phyloP scores from a whole-genome alignment of 2,329 filamentous ascomycete genomes.

The Penicillium oxalicum region DNA sequence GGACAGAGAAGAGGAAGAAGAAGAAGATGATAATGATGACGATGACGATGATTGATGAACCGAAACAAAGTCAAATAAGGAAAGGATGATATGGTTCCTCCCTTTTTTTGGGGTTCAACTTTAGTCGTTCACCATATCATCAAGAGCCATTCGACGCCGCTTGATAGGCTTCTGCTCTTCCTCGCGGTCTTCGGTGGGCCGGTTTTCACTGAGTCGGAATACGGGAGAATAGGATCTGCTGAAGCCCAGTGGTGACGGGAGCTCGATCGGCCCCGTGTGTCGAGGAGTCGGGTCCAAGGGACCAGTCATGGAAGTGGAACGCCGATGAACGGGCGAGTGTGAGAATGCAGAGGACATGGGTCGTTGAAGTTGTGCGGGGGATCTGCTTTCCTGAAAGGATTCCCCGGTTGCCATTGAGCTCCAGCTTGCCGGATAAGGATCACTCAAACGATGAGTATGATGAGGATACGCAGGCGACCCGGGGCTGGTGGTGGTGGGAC shows the following conservation, averaged over 20 bases:
- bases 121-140: conserved; percentile 38
- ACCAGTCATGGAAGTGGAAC: conserved; percentile 18
- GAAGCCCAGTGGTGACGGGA: conserved; percentile 15
- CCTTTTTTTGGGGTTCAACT: not conserved
- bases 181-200: conserved; percentile 15
- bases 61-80: too few species aligned
- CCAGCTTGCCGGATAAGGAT: conserved; percentile 29
- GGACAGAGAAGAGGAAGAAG: too few species aligned
- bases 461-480: conserved; percentile 16
- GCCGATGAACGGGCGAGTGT: conserved; percentile 22
- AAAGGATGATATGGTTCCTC: too few species aligned
- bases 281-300: conserved; percentile 20
- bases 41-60: too few species aligned
- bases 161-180: conserved; percentile 28
- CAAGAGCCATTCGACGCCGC: conserved; percentile 36
- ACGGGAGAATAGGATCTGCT: conserved; percentile 14
- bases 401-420: conserved; percentile 21
- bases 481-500: conserved; percentile 26
- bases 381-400: conserved; percentile 16
- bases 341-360: conserved; percentile 25
- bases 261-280: conserved; percentile 16
- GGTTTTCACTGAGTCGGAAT: conserved; percentile 10
- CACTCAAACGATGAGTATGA: conserved; percentile 29
- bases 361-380: conserved; percentile 12
- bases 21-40: too few species aligned